These are phyloP conservation scores for Phytopythium oedochilum DNA, from an alignment of 352 stramenopile genomes.

Conservation along the genomic window DNA sequence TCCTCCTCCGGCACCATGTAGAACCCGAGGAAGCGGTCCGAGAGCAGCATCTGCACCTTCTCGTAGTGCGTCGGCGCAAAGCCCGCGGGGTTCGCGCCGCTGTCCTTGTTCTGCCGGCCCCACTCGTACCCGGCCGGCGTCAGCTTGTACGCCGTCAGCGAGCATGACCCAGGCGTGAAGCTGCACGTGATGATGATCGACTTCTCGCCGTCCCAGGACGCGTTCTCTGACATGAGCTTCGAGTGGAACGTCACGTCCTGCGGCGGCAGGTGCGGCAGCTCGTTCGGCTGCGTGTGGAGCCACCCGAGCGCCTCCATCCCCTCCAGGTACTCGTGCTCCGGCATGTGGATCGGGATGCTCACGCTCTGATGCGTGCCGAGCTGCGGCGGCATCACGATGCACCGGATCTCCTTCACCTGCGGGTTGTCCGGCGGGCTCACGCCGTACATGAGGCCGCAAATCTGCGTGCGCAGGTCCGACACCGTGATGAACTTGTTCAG, in stretches of 20 bases:
- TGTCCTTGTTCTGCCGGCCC: constrained; percentile 97
- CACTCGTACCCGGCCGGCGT: constrained; percentile 96
- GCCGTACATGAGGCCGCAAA: constrained; percentile 98
- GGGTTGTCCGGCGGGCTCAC: constrained; percentile 97
- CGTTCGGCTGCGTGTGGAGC: constrained; percentile 99
- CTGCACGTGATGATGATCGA: constrained; percentile 97
- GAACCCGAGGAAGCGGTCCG: constrained; percentile 98
- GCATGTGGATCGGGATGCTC: constrained; percentile 95
- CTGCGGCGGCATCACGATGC: constrained; percentile 99
- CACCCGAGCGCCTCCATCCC: constrained; percentile 98
- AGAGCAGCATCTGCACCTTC: constrained; percentile 99
- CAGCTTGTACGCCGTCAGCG: constrained; percentile 98
- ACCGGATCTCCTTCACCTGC: constrained; percentile 98
- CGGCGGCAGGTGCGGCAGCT: constrained; percentile 95
- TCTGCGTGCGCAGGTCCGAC: constrained; percentile 96
- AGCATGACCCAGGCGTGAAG: constrained; percentile 99
- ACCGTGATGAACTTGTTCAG: constrained; percentile 99
- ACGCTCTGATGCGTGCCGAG: constrained; percentile 97
- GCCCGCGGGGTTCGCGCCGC: constrained; percentile 90
- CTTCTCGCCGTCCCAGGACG: constrained; percentile 97
- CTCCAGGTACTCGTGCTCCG: constrained; percentile 96
- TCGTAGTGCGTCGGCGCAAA: constrained; percentile 98
- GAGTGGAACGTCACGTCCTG: constrained; percentile 96
- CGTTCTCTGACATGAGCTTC: constrained; percentile 97
- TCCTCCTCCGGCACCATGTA: constrained; percentile 99